Evolutionary conservation across 2,329 filamentous ascomycete species (phyloP).

Genomic region (Aspergillus thermomutatus): DNA sequence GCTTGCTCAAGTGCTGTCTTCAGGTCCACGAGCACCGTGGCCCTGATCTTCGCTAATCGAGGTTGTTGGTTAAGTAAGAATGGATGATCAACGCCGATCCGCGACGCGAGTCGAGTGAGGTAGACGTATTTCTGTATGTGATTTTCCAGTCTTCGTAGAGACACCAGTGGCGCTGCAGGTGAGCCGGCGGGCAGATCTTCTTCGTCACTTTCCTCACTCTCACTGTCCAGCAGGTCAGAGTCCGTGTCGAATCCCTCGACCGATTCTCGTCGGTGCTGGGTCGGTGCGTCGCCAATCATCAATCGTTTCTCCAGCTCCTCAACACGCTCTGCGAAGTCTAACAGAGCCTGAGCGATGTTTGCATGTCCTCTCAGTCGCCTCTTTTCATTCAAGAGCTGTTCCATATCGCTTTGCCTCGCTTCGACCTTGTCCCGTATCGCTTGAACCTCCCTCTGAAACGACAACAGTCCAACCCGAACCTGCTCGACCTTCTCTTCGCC

Average conservation of each 20-base stretch:
- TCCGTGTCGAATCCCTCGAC: slow-evolving; percentile 30
- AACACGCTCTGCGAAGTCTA: slow-evolving; percentile 46
- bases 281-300: slow-evolving; percentile 55
- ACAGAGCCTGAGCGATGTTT: slow-evolving; percentile 52
- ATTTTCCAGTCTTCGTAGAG: slow-evolving; percentile 48
- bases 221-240: slow-evolving; percentile 34
- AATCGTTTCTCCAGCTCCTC: slow-evolving; percentile 64
- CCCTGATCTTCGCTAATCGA: slow-evolving; percentile 56
- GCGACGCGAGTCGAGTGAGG: slow-evolving; percentile 50
- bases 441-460: slow-evolving; percentile 78
- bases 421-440: slow-evolving; percentile 66
- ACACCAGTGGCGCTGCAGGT: slow-evolving; percentile 29
- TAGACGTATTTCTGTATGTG: slow-evolving; percentile 59
- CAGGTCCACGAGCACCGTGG: slow-evolving; percentile 63
- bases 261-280: slow-evolving; percentile 13
- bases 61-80: slow-evolving; percentile 58
- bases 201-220: slow-evolving; percentile 35
- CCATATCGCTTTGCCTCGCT: slow-evolving; percentile 62
- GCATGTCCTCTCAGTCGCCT: slow-evolving; percentile 61
- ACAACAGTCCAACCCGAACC: slow-evolving; percentile 79
- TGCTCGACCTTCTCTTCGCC: slow-evolving; percentile 92
- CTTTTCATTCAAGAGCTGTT: slow-evolving; percentile 63
- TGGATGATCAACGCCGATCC: slow-evolving; percentile 57
- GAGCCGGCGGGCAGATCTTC: slow-evolving; percentile 40
- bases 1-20: slow-evolving; percentile 60